Evolutionary conservation across 2,329 filamentous ascomycete species (phyloP), one percentile per base, ranked within the genome.

Genomic region (Tolypocladium capitatum): DNA sequence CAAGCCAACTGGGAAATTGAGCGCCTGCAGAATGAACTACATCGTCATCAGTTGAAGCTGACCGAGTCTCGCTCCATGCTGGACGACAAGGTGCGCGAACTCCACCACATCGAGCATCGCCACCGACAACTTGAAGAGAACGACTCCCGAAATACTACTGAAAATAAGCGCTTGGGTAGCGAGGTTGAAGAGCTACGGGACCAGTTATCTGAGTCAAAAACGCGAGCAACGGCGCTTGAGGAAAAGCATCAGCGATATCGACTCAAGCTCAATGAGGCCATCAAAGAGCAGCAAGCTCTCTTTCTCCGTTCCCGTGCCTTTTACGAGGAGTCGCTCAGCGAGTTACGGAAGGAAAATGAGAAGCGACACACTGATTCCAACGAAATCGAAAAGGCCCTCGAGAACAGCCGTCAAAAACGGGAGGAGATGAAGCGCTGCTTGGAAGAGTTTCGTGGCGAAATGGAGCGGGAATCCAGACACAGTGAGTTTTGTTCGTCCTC

Each of bases 281-380:
- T 70, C 9, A 50, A 54, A 2, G 72, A 76, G 49, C 73, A 76
- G 28, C 70, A 75, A 48, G 55, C 55, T 5, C 59, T 75, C 1
- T 73, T 64, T 52, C 55, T 50, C 4, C 58, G 60, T 35, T 60
- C 63, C 9, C 63, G 59, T 38, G 46, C 58, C 2, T 59, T 59
- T 38, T 67, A 64, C 46, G 50, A 68, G 16, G 51, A 65, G 2
- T 55, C 63, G 0, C 60, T 66, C 11, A 50, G 59, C 1, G 55
- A 69, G 27, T 48, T 73, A 5, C 60, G 57, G 18, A 53, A 58
- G 10, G 63, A 69, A 21, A 59, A 60, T 28, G 46, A 54, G 2
- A 51, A 51, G 11, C 57, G 60, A 3, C 51, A 51, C 13, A 27
- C 53, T 30, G 52, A 60, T 6, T 49, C 54, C 2, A 46, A 52